phyloP scores from a whole-genome alignment of 1,139 yeast species.

The Blastobotrys buckinghamii region DNA sequence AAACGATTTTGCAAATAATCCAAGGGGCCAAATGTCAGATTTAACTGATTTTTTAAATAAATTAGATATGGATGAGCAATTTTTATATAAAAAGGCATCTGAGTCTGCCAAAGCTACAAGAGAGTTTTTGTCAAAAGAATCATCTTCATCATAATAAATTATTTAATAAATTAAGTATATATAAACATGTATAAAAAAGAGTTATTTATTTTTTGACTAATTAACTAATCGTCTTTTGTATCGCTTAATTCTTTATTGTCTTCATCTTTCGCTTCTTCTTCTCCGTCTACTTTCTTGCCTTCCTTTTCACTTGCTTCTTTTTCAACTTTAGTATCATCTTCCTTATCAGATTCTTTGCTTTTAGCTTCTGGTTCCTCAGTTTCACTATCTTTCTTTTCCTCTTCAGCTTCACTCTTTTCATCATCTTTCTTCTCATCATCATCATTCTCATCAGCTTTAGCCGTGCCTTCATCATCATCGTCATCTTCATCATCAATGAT shows the following conservation, averaged over 20 bases:
- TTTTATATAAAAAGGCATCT: slow-evolving; percentile 51
- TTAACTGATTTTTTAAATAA: slow-evolving; percentile 49
- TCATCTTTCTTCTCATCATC: background rate
- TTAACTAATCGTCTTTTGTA: background rate
- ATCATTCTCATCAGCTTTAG: background rate
- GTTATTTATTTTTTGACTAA: no score
- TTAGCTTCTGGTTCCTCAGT: no score
- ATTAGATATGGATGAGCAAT: slow-evolving; percentile 52
- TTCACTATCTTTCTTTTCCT: background rate
- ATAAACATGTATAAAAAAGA: no score
- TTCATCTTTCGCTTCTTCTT: background rate
- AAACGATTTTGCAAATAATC: slow-evolving; percentile 62
- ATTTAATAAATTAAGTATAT: background rate
- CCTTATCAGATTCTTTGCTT: background rate
- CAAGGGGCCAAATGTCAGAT: slow-evolving; percentile 34
- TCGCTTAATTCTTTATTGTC: background rate
- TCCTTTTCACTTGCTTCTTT: background rate
- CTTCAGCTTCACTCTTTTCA: background rate
- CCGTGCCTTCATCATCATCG: slow-evolving; percentile 18
- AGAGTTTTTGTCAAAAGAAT: slow-evolving; percentile 44
- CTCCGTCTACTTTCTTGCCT: background rate
- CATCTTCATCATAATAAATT: background rate
- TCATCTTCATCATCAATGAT: slow-evolving; percentile 30
- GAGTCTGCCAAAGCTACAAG: slow-evolving; percentile 59
- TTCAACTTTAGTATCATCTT: background rate